Evolutionary conservation across 2,329 filamentous ascomycete species (phyloP).

Genomic region (Colletotrichum paranaense): DNA sequence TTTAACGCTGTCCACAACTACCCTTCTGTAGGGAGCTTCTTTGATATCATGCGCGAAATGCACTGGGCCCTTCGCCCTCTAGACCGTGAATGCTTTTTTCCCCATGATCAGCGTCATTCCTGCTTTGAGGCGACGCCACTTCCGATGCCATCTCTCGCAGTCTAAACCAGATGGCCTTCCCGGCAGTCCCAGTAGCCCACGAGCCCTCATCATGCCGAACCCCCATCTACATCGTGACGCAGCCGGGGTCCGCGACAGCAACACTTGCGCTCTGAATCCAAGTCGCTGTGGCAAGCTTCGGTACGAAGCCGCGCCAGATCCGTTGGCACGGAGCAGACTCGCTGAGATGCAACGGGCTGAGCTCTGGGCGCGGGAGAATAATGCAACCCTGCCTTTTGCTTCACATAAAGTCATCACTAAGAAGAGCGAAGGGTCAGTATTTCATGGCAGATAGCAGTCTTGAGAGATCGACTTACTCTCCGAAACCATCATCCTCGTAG

Average conservation of each 20-base stretch:
- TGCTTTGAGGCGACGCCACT: background rate
- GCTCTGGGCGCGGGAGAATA: slow-evolving; percentile 24
- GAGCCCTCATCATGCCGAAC: background rate
- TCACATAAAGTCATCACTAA: slow-evolving; percentile 81
- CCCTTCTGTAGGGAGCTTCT: slow-evolving; percentile 11
- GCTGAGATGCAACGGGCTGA: slow-evolving; percentile 7
- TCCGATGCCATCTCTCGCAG: background rate
- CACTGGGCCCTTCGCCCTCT: background rate
- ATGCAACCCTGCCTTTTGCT: slow-evolving; percentile 39
- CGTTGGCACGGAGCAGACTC: slow-evolving; percentile 14
- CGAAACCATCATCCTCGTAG: slow-evolving; percentile 84
- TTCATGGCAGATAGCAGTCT: background rate
- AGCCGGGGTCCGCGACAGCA: slow-evolving; percentile 7
- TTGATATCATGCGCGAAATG: slow-evolving; percentile 4
- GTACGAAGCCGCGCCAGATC: slow-evolving; percentile 13
- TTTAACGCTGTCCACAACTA: background rate
- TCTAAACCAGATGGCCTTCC: background rate
- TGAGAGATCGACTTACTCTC: slow-evolving; percentile 73
- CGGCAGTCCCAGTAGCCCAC: slow-evolving; percentile 10
- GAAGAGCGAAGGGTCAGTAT: slow-evolving; percentile 36
- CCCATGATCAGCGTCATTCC: slow-evolving; percentile 2
- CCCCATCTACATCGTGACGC: slow-evolving; percentile 6
- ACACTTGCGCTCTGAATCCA: background rate
- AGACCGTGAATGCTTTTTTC: background rate
- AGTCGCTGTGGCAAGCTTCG: slow-evolving; percentile 15